Base-by-base conservation (phyloP, 73 alveolate genomes). In the Blepharisma stoltei region DNA sequence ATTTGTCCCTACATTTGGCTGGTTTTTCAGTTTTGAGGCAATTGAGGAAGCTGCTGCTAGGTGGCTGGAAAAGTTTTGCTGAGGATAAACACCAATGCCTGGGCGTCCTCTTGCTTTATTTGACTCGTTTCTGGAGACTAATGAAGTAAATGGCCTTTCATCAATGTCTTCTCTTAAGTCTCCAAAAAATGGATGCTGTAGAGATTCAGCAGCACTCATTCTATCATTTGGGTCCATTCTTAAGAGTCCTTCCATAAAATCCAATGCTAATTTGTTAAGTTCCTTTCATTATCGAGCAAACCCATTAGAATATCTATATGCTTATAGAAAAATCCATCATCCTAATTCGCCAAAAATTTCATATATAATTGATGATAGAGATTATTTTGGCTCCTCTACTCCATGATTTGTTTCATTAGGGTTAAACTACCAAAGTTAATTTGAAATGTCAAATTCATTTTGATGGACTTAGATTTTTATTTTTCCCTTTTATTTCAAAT, bases 181-280 rank as follows among this genome's bases (percentile, higher is more conserved):
- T n/a, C 81, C 91, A 66, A 93, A 88, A 84, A 90, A 95, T 14
- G 95, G 92, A 89, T 95, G 98, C 68, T 91, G 83, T 50, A 95
- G 88, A 9, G 94, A 97, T 25, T 89, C 95, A 38, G 80, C 91
- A 18, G 96, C 97, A 71, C 93, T 89, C 7, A 89, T 55, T 78
- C 99, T 89, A 67, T 92, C 86, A 47, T 70, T 78, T 4, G 98
- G 98, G 69, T 95, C 99, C 93, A 95, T 84, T 52, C 78, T 68
- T 7, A 95, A 90, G 48, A 92, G 78, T 21, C 88, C 88, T 78
- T 95, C 78, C 92, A 93, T 80, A 67, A 91, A 89, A 71, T 84
- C 83, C 44, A 92, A 66, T 2, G 92, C 95, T 52, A 60, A 67
- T 54, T 25, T 60, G 3, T 60, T 38, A 18, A 25, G 18, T 60